Evolutionary conservation across 2,329 filamentous ascomycete species (phyloP), one percentile per base, ranked within the genome.

Genomic region (Phaeosphaeria sp.): DNA sequence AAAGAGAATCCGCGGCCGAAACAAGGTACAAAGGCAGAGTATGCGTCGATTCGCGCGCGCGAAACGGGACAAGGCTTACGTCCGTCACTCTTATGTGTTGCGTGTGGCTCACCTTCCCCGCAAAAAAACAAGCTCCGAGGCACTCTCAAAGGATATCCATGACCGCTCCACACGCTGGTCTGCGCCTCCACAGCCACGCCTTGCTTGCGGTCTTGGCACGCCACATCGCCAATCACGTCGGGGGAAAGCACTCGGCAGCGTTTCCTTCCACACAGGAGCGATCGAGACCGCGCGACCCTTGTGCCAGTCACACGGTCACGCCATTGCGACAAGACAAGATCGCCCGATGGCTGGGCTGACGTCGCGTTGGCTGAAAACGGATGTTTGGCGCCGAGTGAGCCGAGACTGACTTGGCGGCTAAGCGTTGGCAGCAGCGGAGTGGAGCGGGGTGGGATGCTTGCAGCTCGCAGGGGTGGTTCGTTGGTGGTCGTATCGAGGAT

Each of bases 261-360:
- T 40, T 56, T 33, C 27, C 49, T 22, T 33, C 39, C n/a, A 21
- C 13, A n/a, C 18, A 49, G 11, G 11, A 21, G n/a, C 40, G 40
- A 43, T 43, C 40, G 40, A 18, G 40, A 7, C 40, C 40, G 6
- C 8, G 7, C 7, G 4, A 43, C 15, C 11, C n/a, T 20, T 6
- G 40, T n/a, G 20, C 40, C n/a, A 18, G 8, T 43, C 40, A 30
- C 11, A 1, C 17, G 21, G 24, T 54, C 51, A 54, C 51, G 51
- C 51, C 51, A 54, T 54, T 13, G 8, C 11, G 45, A 20, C 11
- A 15, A 8, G 36, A 44, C 49, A 51, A 51, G 21, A 44, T 30
- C 33, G 25, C 21, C 49, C 24, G 47, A 24, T 47, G 49, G 56
- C 68, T 71, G 51, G 68, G 67, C 68, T 69, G 67, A 70, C 63